Percentiles rank a stretch among this genome's conserved stretches.
Conservation (phyloP, 495 filamentous ascomycete species). For the Penicillium chermesinum region DNA sequence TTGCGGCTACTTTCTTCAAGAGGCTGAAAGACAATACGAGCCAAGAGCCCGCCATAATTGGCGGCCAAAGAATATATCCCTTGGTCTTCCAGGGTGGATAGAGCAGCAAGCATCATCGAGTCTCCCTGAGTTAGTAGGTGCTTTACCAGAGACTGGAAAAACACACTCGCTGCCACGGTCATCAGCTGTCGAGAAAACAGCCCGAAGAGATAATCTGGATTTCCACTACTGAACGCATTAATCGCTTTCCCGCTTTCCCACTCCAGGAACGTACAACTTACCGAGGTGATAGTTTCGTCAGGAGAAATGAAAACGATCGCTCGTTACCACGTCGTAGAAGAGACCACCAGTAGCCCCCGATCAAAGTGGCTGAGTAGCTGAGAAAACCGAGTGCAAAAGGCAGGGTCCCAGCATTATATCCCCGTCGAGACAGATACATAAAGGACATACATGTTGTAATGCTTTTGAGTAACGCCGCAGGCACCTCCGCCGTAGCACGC, state of each 20-base stretch:
- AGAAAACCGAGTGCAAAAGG: constrained; percentile 88
- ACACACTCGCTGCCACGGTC: constrained; percentile 67
- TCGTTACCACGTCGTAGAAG: constrained; percentile 36
- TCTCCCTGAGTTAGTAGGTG: constrained; percentile 93
- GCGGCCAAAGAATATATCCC: constrained; percentile 91
- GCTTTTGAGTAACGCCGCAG: constrained; percentile 73
- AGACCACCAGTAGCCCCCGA: constrained; percentile 58
- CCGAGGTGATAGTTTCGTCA: constrained; percentile 4
- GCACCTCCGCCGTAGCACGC: constrained; percentile 72
- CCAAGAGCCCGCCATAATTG: constrained; percentile 89
- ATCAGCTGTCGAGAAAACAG: constrained; percentile 64
- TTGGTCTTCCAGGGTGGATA: constrained; percentile 73
- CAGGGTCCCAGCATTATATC: constrained; percentile 61
- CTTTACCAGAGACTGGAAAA: constrained; percentile 83
- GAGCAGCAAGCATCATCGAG: constrained; percentile 71
- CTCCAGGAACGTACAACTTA: background rate
- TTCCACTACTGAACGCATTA: background rate
- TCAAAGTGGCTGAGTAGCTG: constrained; percentile 63
- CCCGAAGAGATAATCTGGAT: constrained; percentile 48
- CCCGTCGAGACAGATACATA: constrained; percentile 47
- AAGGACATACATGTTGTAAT: constrained; percentile 61
- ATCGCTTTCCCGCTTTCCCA: background rate
- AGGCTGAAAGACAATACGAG: constrained; percentile 88
- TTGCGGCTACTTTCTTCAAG: constrained; percentile 87
- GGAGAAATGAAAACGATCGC: constrained; percentile 56